phyloP scores from a whole-genome alignment of 2,329 filamentous ascomycete species.

The Aspergillus sp. region DNA sequence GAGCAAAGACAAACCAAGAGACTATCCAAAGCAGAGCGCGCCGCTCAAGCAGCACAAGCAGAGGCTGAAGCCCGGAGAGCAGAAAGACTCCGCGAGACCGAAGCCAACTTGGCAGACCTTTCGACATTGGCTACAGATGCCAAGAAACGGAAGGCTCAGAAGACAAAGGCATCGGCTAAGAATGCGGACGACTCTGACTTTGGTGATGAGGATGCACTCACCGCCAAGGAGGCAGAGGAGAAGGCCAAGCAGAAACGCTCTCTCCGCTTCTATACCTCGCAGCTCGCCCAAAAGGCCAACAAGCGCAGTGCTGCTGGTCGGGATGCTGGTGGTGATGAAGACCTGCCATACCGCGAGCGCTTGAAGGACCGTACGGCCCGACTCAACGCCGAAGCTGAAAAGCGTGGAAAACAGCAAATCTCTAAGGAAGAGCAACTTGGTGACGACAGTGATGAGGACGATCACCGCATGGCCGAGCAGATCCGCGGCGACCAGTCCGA shows the following conservation, averaged over 20 bases:
- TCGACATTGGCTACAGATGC: slow-evolving; percentile 51
- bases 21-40: slow-evolving; percentile 44
- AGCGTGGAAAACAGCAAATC: slow-evolving; percentile 61
- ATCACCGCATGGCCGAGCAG: slow-evolving; percentile 48
- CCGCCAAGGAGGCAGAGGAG: slow-evolving; percentile 70
- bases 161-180: slow-evolving; percentile 24
- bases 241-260: slow-evolving; percentile 88
- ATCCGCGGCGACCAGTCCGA: slow-evolving; percentile 36
- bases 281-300: slow-evolving; percentile 91
- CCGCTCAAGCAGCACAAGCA: slow-evolving; percentile 48
- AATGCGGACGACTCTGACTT: slow-evolving; percentile 72
- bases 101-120: slow-evolving; percentile 68
- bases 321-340: slow-evolving; percentile 52
- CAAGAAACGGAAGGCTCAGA: slow-evolving; percentile 40
- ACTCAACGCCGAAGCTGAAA: slow-evolving; percentile 81
- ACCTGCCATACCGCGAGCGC: slow-evolving; percentile 78
- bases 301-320: slow-evolving; percentile 60
- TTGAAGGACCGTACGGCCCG: slow-evolving; percentile 77
- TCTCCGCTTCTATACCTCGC: slow-evolving; percentile 94
- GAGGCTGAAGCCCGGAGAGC: slow-evolving; percentile 49
- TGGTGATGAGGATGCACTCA: slow-evolving; percentile 77
- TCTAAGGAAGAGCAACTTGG: slow-evolving; percentile 62
- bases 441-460: slow-evolving; percentile 62
- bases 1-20: slow-evolving; percentile 39
- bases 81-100: slow-evolving; percentile 49